Percentiles rank a stretch among this genome's conserved stretches.
Conservation (phyloP, 1,284 basidiomycete species). For the Pseudozyma tsukubaensis region DNA sequence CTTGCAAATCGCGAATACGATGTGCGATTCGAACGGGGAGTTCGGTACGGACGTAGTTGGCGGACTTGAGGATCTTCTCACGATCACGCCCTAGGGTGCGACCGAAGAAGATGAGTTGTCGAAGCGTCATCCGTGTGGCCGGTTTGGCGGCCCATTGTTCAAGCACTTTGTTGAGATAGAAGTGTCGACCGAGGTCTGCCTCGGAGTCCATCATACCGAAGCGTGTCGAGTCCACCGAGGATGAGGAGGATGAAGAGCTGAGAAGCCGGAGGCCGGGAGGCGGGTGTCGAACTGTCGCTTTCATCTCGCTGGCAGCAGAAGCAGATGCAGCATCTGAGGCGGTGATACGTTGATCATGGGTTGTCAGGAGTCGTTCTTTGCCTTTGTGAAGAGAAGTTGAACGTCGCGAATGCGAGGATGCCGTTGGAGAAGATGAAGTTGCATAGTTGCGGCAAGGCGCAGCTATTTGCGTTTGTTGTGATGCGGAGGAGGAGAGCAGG, state of each 20-base stretch:
- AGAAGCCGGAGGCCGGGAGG: slow-evolving; percentile 20
- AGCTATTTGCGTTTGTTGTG: neutral
- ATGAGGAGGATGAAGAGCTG: neutral
- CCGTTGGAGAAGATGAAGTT: slow-evolving; percentile 8
- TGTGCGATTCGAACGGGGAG: slow-evolving; percentile 88
- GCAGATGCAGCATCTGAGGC: too few relatives aligned
- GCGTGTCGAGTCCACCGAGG: slow-evolving; percentile 7
- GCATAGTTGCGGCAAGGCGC: slow-evolving; percentile 1
- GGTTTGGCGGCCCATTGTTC: slow-evolving; percentile 83
- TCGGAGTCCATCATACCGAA: slow-evolving; percentile 33
- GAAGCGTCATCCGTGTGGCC: slow-evolving; percentile 79
- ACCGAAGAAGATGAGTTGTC: slow-evolving; percentile 78
- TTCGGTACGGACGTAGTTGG: slow-evolving; percentile 89
- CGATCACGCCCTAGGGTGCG: slow-evolving; percentile 54
- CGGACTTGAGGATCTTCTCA: slow-evolving; percentile 71
- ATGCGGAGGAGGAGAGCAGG: neutral
- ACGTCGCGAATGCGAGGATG: slow-evolving; percentile 2
- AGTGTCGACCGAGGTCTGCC: slow-evolving; percentile 72
- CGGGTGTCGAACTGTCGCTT: neutral
- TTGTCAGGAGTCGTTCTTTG: slow-evolving; percentile 9
- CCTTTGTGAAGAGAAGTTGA: slow-evolving; percentile 10
- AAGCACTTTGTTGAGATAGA: slow-evolving; percentile 85
- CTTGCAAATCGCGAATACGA: slow-evolving; percentile 85
- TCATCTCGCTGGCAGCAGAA: neutral
- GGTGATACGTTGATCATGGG: neutral